Evolutionary conservation across 768 basidiomycete genomes (phyloP), one percentile per base, ranked within the genome.

Genomic region (Rubroboletus satanas): DNA sequence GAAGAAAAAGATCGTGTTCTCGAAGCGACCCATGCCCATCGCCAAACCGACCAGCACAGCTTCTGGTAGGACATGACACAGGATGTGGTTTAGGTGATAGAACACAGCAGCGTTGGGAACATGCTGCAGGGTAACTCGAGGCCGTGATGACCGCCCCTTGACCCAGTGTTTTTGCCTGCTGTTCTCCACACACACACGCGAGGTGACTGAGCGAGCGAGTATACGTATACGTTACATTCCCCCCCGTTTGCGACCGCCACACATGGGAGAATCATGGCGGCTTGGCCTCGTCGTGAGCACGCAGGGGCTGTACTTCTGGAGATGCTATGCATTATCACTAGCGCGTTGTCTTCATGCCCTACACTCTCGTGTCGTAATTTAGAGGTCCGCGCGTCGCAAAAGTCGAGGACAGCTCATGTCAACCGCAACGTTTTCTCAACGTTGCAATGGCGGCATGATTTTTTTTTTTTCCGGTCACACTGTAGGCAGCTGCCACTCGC

Each of bases 1-100:
- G 41, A 90, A 83, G 71, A 81, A 83, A 58, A 94, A 94, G 66
- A 83, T 94, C 29, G 77, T 90, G 14, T 94, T 94, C 65, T 79
- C 87, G 37, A 93, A 89, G 65, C 75, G 91, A 41, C 92, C 89
- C 0, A 90, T 89, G 79, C 90, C 89, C 1, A 76, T 90, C 39
- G 74, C 78, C 45, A 71, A 70, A 46, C 65, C 59, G 2, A 61
- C 46, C 21, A 67, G 60, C 59, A 52, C 59, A 31, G 58, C 60
- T 49, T 64, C 65, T 48, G 55, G 58, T 35, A 62, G 50, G 54
- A 38, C 38, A 49, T 65, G 61, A 64, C 44, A 28, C 36, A n/a
- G 9, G 28, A 28, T 26, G 55, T 50, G 43, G 23, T 37, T 41
- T 21, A 32, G 37, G 51, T 8, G 57, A 49, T 52, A 45, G 49